Percentiles rank a stretch among this genome's conserved stretches.
phyloP scores from a whole-genome alignment of 2,329 filamentous ascomycete species.

The Dryadomyces quercus-mongolicae region DNA sequence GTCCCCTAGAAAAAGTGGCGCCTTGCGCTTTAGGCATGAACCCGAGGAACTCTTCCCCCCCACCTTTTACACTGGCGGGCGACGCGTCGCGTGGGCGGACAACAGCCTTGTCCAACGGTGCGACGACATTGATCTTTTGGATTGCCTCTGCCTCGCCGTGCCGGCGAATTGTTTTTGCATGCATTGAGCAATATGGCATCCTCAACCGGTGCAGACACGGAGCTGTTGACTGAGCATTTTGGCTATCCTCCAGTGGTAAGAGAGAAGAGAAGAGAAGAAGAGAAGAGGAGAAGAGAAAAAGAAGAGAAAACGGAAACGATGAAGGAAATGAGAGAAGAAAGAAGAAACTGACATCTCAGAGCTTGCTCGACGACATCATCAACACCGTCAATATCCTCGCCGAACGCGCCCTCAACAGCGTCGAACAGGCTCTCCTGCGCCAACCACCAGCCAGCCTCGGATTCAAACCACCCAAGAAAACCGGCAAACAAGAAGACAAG shows the following conservation, averaged over 20 bases:
- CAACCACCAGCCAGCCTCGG: slow-evolving; percentile 67
- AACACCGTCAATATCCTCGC: slow-evolving; percentile 91
- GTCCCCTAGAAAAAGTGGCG: background rate
- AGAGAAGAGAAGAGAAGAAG: background rate
- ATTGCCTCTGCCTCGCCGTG: no score
- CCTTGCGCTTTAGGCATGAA: slow-evolving; percentile 5
- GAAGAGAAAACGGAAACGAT: background rate
- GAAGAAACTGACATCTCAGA: slow-evolving; percentile 35
- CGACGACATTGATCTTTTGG: no score
- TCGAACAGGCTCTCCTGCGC: slow-evolving; percentile 69
- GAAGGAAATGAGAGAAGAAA: no score
- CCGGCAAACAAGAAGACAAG: slow-evolving; percentile 14
- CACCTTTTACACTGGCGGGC: background rate
- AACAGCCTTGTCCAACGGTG: background rate
- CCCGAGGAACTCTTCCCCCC: background rate
- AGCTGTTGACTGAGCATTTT: slow-evolving; percentile 87
- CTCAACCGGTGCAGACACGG: slow-evolving; percentile 33
- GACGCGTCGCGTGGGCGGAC: slow-evolving; percentile 3
- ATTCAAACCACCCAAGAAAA: slow-evolving; percentile 47
- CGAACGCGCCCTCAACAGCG: slow-evolving; percentile 76
- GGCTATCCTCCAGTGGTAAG: slow-evolving; percentile 84
- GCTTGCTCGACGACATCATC: slow-evolving; percentile 94
- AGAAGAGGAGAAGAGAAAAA: slow-evolving; percentile 19
- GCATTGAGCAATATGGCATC: slow-evolving; percentile 14
- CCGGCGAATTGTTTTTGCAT: background rate